Evolutionary conservation across 805 yeast genomes (phyloP).

Genomic region (Hanseniaspora osmophila): DNA sequence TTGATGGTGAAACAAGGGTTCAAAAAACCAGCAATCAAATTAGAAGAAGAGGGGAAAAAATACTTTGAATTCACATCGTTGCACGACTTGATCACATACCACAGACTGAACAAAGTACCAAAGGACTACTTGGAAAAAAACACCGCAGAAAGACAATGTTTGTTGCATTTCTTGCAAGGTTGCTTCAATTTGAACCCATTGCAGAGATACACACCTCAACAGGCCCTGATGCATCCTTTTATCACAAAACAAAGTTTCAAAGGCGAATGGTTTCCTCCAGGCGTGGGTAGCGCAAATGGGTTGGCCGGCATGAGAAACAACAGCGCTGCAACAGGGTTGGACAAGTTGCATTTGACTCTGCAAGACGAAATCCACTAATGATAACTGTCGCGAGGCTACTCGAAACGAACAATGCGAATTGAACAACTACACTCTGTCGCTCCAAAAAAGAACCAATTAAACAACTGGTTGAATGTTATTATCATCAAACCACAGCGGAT

Average conservation of each 20-base stretch:
- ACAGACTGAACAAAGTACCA: constrained; percentile 51
- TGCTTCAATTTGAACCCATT: constrained; percentile 75
- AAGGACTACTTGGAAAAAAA: constrained; percentile 46
- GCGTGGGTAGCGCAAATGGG: constrained; percentile 6
- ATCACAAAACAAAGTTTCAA: constrained; percentile 46
- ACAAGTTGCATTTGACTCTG: no score
- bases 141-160: constrained; percentile 50
- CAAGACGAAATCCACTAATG: no score
- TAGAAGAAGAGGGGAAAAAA: constrained; percentile 70
- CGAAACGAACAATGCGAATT: no score
- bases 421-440: no score
- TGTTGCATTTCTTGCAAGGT: constrained; percentile 68
- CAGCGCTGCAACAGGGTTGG: background rate
- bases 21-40: constrained; percentile 20
- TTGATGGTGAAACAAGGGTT: background rate
- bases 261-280: constrained; percentile 43
- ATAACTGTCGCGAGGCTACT: no score
- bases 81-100: constrained; percentile 62
- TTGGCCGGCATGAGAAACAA: background rate
- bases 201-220: constrained; percentile 94
- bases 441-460: no score
- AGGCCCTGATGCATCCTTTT: constrained; percentile 85
- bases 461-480: no score
- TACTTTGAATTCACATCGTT: constrained; percentile 59
- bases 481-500: no score